Evolutionary conservation across 2,329 filamentous ascomycete genomes (phyloP).

Genomic region (Diaporthe citri): DNA sequence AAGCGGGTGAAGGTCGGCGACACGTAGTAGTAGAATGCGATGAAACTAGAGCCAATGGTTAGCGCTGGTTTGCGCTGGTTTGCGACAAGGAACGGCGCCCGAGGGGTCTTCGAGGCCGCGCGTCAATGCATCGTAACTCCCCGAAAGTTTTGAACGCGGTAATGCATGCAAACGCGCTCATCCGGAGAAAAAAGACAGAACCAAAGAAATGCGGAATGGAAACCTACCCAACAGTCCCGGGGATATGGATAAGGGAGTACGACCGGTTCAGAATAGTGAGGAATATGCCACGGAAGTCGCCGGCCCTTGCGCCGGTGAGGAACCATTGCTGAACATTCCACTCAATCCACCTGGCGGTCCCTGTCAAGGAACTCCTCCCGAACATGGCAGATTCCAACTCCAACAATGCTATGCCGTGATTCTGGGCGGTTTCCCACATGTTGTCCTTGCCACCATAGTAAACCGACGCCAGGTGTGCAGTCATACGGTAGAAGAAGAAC

Average conservation of each 20-base stretch:
- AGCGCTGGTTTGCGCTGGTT: too few species aligned
- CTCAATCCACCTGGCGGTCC: constrained; percentile 55
- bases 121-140: neutral
- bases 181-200: too few species aligned
- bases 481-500: constrained; percentile 73
- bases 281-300: constrained; percentile 49
- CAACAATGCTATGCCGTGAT: constrained; percentile 57
- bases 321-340: constrained; percentile 59
- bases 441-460: constrained; percentile 62
- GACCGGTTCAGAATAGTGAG: constrained; percentile 62
- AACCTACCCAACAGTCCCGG: constrained; percentile 60
- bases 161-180: neutral
- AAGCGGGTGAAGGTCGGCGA: constrained; percentile 57
- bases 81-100: neutral
- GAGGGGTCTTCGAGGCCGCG: neutral
- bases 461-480: constrained; percentile 62
- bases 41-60: constrained; percentile 59
- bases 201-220: neutral
- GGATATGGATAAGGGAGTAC: constrained; percentile 64
- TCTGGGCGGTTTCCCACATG: constrained; percentile 59
- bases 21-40: constrained; percentile 73
- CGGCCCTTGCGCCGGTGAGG: constrained; percentile 54
- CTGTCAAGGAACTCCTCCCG: constrained; percentile 42
- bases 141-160: neutral
- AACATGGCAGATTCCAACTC: constrained; percentile 53